These are phyloP conservation scores for Phytophthora pini DNA, from an alignment of 352 stramenopile species.

Conservation along the genomic window DNA sequence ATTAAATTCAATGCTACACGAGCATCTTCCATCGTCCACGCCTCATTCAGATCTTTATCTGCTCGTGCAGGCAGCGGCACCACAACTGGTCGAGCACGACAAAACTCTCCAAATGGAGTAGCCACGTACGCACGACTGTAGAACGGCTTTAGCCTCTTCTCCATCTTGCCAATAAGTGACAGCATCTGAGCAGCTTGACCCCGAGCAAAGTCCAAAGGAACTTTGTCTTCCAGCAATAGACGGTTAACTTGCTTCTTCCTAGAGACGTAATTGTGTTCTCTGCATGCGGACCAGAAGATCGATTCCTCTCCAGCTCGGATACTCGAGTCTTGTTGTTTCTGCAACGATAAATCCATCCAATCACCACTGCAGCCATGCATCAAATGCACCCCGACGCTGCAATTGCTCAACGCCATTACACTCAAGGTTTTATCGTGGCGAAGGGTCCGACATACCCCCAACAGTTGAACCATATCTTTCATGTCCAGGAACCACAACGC, in stretches of 20 bases:
- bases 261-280: constrained; percentile 20
- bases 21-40: constrained; percentile 41
- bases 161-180: constrained; percentile 36
- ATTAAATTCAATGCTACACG: constrained; percentile 30
- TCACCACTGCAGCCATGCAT: constrained; percentile 37
- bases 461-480: constrained; percentile 30
- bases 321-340: constrained; percentile 18
- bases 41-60: constrained; percentile 4
- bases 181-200: constrained; percentile 40
- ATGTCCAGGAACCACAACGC: constrained; percentile 38
- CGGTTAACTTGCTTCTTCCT: constrained; percentile 32
- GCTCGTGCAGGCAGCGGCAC: constrained; percentile 21
- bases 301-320: constrained; percentile 9
- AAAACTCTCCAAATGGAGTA: constrained; percentile 45
- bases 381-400: constrained; percentile 35
- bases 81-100: constrained; percentile 35
- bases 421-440: constrained; percentile 28
- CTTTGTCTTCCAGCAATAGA: constrained; percentile 34
- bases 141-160: constrained; percentile 32
- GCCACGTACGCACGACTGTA: constrained; percentile 33
- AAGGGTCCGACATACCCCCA: constrained; percentile 40
- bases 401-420: constrained; percentile 38
- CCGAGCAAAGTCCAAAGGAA: constrained; percentile 15
- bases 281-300: constrained; percentile 29
- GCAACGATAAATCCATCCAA: constrained; percentile 40